Percentiles rank a stretch among this genome's conserved stretches.
Evolutionary conservation across 192 early-diverging fungal species (phyloP).

Genomic region (Gamsiella multidivaricata): DNA sequence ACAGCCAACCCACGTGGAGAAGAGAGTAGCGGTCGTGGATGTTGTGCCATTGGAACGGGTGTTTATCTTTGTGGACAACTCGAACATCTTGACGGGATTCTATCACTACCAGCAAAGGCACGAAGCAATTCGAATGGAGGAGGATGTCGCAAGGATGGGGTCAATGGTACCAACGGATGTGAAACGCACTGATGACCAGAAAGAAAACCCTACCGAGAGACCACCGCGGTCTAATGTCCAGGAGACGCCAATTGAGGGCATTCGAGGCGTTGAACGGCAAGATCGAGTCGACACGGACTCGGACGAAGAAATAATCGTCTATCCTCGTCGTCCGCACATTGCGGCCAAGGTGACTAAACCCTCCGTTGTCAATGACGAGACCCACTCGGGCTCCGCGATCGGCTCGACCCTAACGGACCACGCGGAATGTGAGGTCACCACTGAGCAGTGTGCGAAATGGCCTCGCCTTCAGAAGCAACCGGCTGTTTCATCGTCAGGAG

Average conservation of each 20-base stretch:
- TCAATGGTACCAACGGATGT: too few relatives aligned
- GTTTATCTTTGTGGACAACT: constrained; percentile 62
- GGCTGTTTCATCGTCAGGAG: background rate
- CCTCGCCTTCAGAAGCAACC: too few relatives aligned
- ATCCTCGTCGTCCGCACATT: background rate
- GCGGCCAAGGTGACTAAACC: too few relatives aligned
- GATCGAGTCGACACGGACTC: constrained; percentile 1
- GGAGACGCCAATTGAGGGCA: too few relatives aligned
- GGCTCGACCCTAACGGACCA: background rate
- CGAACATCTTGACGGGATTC: constrained; percentile 58
- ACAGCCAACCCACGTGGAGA: background rate
- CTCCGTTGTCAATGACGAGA: background rate
- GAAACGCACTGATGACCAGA: too few relatives aligned
- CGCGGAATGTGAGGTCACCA: background rate
- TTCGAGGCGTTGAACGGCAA: background rate
- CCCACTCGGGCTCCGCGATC: background rate
- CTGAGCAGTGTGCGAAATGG: too few relatives aligned
- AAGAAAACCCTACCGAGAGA: too few relatives aligned
- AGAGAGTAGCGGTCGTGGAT: background rate
- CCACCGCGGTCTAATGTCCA: too few relatives aligned
- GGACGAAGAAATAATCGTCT: constrained; percentile 16
- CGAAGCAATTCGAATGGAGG: background rate
- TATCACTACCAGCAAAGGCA: constrained; percentile 29
- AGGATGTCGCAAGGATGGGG: background rate
- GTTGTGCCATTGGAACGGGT: constrained; percentile 8